A percentile compares a stretch with the other conserved stretches of the same genome.
These are phyloP conservation scores for Durusdinium trenchii DNA, from an alignment of 73 alveolate genomes.

Conservation along the genomic window DNA sequence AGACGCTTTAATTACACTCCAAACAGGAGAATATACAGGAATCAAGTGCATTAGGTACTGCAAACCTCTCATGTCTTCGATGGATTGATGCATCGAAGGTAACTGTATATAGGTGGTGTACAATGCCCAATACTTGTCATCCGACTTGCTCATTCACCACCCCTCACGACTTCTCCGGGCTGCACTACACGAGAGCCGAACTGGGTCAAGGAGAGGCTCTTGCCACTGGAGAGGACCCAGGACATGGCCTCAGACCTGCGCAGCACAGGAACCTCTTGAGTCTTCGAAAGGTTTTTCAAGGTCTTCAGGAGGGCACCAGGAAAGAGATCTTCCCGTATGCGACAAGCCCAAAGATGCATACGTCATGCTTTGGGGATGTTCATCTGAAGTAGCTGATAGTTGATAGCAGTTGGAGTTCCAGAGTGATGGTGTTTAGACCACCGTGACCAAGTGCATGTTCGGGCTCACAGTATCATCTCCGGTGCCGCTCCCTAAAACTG, in stretches of 20 bases:
- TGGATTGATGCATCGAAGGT: background rate
- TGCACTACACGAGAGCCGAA: constrained; percentile 89
- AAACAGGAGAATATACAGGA: background rate
- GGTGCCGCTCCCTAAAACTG: background rate
- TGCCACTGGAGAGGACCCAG: constrained; percentile 54
- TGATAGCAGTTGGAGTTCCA: too few species aligned
- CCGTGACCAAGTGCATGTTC: background rate
- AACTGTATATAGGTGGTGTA: background rate
- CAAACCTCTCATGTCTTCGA: background rate
- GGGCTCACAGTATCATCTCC: background rate
- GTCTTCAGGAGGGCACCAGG: background rate
- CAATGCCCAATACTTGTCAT: background rate
- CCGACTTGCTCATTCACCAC: background rate
- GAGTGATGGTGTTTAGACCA: too few species aligned
- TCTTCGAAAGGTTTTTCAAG: background rate
- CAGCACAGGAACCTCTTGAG: background rate
- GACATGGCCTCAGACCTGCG: constrained; percentile 45
- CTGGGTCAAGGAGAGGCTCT: constrained; percentile 47
- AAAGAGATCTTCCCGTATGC: background rate
- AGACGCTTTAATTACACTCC: background rate
- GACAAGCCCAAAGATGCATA: background rate
- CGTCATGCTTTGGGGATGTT: background rate
- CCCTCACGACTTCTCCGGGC: background rate
- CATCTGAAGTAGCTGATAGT: too few species aligned
- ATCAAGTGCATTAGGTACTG: background rate